Evolutionary conservation across 768 basidiomycete species (phyloP).

Genomic region (Infundibulicybe gibba): DNA sequence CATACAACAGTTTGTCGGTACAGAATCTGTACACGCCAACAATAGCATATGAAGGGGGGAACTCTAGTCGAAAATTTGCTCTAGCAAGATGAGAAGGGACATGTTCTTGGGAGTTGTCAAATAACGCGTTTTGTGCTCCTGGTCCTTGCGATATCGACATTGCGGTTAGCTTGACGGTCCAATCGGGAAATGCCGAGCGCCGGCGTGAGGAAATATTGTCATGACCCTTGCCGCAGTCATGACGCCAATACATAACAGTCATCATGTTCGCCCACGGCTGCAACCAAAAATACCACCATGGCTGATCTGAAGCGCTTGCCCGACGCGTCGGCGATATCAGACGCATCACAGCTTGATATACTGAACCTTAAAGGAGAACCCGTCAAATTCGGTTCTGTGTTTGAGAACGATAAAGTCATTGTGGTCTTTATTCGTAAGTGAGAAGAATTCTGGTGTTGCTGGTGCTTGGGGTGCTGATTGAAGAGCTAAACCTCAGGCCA

Average conservation of each 20-base stretch:
- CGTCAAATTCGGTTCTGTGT: slow-evolving; percentile 50
- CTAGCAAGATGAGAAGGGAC: slow-evolving; percentile 45
- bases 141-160: slow-evolving; percentile 12
- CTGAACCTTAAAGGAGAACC: slow-evolving; percentile 41
- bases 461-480: background rate
- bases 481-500: slow-evolving; percentile 36
- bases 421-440: slow-evolving; percentile 61
- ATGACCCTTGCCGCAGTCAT: no score
- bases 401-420: slow-evolving; percentile 45
- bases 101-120: slow-evolving; percentile 18
- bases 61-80: slow-evolving; percentile 61
- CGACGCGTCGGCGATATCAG: slow-evolving; percentile 24
- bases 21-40: slow-evolving; percentile 83
- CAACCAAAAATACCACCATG: slow-evolving; percentile 1
- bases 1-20: slow-evolving; percentile 65
- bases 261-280: no score
- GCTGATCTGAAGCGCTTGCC: slow-evolving; percentile 21
- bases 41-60: slow-evolving; percentile 80
- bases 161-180: no score
- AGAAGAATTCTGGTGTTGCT: background rate
- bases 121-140: slow-evolving; percentile 28
- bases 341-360: slow-evolving; percentile 37
- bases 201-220: no score
- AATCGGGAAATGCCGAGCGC: no score
- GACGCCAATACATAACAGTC: no score